Percentiles rank a stretch among this genome's conserved stretches.
Evolutionary conservation across 805 yeast species (phyloP).

Genomic region (Candida easanensis): DNA sequence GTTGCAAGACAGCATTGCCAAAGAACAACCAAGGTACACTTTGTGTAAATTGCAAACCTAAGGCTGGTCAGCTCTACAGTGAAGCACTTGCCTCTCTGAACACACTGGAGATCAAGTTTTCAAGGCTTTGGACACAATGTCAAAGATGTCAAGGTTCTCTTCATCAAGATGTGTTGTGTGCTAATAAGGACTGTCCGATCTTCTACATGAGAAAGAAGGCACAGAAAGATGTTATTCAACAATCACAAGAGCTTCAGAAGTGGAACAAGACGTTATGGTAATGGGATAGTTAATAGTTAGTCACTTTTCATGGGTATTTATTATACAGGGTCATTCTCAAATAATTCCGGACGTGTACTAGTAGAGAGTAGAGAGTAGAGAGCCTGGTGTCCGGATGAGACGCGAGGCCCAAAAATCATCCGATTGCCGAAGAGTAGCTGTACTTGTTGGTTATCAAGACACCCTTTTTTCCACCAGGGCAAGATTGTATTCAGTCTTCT

Average conservation of each 20-base stretch:
- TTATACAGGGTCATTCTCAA: not conserved
- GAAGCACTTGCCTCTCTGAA: conserved; percentile 77
- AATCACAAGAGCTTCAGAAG: conserved; percentile 36
- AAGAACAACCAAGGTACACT: conserved; percentile 64
- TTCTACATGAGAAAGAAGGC: conserved; percentile 85
- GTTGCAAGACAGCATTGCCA: conserved; percentile 76
- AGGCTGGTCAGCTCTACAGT: conserved; percentile 78
- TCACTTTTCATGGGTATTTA: not conserved
- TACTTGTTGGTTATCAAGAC: too few species aligned
- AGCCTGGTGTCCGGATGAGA: too few species aligned
- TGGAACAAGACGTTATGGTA: conserved; percentile 35
- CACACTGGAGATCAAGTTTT: conserved; percentile 74
- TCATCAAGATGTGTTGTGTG: conserved; percentile 93
- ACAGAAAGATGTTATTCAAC: conserved; percentile 39
- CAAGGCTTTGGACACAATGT: conserved; percentile 96
- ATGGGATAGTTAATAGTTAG: conserved; percentile 1
- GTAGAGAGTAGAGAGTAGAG: too few species aligned
- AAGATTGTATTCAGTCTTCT: too few species aligned
- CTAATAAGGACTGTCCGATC: conserved; percentile 95
- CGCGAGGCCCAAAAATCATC: too few species aligned
- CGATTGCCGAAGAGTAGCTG: too few species aligned
- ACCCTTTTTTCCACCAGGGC: too few species aligned
- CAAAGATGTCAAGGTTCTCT: conserved; percentile 96
- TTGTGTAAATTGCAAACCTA: conserved; percentile 72
- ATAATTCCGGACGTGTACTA: too few species aligned